A percentile compares a stretch with the other conserved stretches of the same genome.
Evolutionary conservation across 371 early-diverging fungal species (phyloP).

Genomic region (Batrachochytrium dendrobatidis): DNA sequence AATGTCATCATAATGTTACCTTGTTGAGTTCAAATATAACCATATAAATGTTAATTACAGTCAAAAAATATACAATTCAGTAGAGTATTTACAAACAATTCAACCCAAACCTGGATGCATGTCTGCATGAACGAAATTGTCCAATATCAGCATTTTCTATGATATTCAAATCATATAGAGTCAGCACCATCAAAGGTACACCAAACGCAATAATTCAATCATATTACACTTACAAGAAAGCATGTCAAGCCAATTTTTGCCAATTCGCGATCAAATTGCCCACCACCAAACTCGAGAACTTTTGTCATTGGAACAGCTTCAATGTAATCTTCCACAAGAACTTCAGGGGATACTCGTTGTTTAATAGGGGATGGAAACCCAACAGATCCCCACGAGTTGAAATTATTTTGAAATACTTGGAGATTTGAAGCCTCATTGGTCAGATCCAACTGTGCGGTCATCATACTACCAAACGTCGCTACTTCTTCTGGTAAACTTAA

Average conservation of each 20-base stretch:
- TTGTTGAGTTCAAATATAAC: background rate
- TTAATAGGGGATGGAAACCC: constrained; percentile 65
- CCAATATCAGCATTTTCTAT: constrained; percentile 77
- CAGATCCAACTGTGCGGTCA: constrained; percentile 84
- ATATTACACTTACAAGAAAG: constrained; percentile 36
- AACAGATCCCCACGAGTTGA: constrained; percentile 36
- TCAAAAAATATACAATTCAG: background rate
- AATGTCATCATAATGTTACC: constrained; percentile 90
- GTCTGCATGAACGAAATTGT: constrained; percentile 92
- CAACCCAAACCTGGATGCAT: constrained; percentile 69
- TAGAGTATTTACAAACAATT: background rate
- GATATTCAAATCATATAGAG: background rate
- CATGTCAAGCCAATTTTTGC: constrained; percentile 67
- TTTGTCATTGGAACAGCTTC: constrained; percentile 67
- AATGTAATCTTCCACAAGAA: constrained; percentile 77
- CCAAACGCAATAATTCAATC: too few species aligned
- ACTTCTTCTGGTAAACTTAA: constrained; percentile 83
- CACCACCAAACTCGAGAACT: constrained; percentile 52
- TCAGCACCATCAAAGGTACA: background rate
- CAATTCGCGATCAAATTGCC: constrained; percentile 29
- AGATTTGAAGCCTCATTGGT: constrained; percentile 74
- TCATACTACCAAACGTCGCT: constrained; percentile 75
- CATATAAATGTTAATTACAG: background rate
- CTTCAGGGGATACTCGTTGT: constrained; percentile 53
- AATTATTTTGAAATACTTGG: constrained; percentile 59